Percentiles rank a stretch among this genome's conserved stretches.
phyloP scores from a whole-genome alignment of 139 green algal genomes.

The Picochlorum costavermella region DNA sequence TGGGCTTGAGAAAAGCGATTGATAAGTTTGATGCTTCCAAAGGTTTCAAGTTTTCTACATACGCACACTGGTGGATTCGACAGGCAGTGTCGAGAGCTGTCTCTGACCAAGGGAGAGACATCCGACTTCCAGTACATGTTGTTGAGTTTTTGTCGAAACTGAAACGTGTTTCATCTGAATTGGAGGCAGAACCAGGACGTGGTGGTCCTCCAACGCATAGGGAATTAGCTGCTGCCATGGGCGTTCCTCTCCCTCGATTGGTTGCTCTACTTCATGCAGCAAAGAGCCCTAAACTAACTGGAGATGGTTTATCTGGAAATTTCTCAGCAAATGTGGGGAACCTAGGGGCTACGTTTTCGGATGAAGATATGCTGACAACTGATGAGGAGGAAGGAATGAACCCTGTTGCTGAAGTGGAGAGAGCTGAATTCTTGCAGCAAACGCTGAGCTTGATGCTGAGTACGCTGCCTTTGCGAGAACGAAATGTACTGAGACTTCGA shows the following conservation, averaged over 20 bases:
- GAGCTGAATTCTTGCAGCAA: conserved; percentile 14
- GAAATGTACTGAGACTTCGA: conserved; percentile 63
- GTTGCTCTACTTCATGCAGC: conserved; percentile 14
- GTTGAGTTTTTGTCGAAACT: conserved; percentile 28
- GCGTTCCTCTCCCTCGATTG: conserved; percentile 18
- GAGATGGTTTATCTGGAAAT: background rate
- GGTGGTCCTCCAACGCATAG: conserved; percentile 7
- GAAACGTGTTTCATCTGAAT: background rate
- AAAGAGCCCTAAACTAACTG: background rate
- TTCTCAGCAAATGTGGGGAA: background rate
- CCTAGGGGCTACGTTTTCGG: background rate
- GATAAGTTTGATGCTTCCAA: conserved; percentile 65
- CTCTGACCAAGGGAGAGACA: conserved; percentile 51
- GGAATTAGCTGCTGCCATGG: conserved; percentile 13
- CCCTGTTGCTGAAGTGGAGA: conserved; percentile 1
- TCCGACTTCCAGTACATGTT: conserved; percentile 50
- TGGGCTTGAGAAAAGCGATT: conserved; percentile 43
- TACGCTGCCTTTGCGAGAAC: conserved; percentile 55
- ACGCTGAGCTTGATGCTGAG: conserved; percentile 46
- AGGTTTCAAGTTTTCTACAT: conserved; percentile 80
- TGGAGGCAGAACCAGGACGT: conserved; percentile 2
- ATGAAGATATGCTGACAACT: conserved; percentile 11
- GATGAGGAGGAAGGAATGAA: conserved; percentile 21
- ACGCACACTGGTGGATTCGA: conserved; percentile 82
- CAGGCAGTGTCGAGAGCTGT: conserved; percentile 65